phyloP scores from a whole-genome alignment of 1,284 basidiomycete genomes.

The Naganishia cerealis region DNA sequence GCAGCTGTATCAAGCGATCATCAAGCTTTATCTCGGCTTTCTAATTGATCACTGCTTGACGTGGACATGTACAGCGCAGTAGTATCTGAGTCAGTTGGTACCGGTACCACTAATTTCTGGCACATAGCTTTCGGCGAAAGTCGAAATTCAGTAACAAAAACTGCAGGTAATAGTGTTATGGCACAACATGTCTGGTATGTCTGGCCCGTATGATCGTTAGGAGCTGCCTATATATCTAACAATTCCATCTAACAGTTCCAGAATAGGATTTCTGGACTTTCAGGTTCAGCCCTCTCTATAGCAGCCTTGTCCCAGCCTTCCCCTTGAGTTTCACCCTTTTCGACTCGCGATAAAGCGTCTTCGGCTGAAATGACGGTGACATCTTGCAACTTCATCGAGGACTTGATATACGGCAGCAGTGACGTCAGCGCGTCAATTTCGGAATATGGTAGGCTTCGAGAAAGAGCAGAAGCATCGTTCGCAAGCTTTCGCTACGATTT shows the following conservation, averaged over 20 bases:
- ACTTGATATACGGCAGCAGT: constrained; percentile 78
- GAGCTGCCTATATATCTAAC: constrained; percentile 12
- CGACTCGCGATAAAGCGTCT: constrained; percentile 58
- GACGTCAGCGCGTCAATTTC: constrained; percentile 75
- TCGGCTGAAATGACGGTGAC: constrained; percentile 71
- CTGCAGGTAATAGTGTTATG: constrained; percentile 3
- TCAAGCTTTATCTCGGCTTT: too few relatives aligned
- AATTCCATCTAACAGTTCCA: constrained; percentile 60
- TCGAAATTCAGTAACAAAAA: neutral
- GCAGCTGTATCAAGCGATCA: too few relatives aligned
- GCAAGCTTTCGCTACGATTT: constrained; percentile 69
- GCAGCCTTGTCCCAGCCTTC: constrained; percentile 55
- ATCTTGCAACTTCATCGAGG: constrained; percentile 72
- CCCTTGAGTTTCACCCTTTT: constrained; percentile 39
- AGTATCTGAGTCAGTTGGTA: too few relatives aligned
- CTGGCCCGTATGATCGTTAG: neutral
- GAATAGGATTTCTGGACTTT: constrained; percentile 79
- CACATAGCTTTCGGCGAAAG: neutral
- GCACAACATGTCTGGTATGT: neutral
- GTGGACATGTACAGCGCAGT: too few relatives aligned
- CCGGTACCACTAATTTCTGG: neutral
- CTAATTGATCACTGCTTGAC: too few relatives aligned
- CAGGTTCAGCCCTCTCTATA: constrained; percentile 80
- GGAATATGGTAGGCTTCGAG: constrained; percentile 81
- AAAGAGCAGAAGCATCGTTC: constrained; percentile 74